Evolutionary conservation across 768 basidiomycete genomes (phyloP), one percentile per base, ranked within the genome.

Genomic region (Termitomyces sp.): DNA sequence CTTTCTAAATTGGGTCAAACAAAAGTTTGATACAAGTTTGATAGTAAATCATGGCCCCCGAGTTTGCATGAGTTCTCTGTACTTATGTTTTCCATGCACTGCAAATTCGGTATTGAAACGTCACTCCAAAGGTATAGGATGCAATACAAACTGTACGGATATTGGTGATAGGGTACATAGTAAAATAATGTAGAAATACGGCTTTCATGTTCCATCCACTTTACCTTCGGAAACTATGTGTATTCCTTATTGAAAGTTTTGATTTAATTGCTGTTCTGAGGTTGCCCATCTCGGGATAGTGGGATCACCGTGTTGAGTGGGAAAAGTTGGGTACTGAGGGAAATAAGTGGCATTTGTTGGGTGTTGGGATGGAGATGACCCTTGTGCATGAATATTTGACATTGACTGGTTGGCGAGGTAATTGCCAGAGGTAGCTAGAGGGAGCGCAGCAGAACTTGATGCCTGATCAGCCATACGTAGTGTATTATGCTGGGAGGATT

Each of bases 241-340:
- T 20, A 16, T 48, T 58, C 16, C 28, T 38, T 6, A 61, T 45
- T 48, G 65, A 50, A 59, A 65, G 22, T 59, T 61, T 53, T 62
- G 65, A 38, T 59, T 63, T 28, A 65, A 65, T 28, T 70, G 64
- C 28, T 65, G 64, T 57, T 68, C 69, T 55, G 69, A 68, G 13
- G 69, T 66, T 53, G 69, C 67, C 68, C 68, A 69, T 60, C 66
- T 64, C 36, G 55, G 62, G 24, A 46, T 20, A 15, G 60, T 42
- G n/a, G 54, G 18, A 48, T 62, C 57, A 32, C 20, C 52, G 32
- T 54, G 22, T 40, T 55, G 54, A 20, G 48, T 58, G 48, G 59
- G 22, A 28, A 58, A 59, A 20, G 65, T 35, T 35, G 66, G 60
- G 44, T 64, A 32, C 51, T 64, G 64, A 56, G 66, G 64, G 36